A percentile compares a stretch with the other conserved stretches of the same genome.
These are phyloP conservation scores for Pseudozyma tsukubaensis DNA, from an alignment of 1,284 basidiomycete species.

Conservation along the genomic window DNA sequence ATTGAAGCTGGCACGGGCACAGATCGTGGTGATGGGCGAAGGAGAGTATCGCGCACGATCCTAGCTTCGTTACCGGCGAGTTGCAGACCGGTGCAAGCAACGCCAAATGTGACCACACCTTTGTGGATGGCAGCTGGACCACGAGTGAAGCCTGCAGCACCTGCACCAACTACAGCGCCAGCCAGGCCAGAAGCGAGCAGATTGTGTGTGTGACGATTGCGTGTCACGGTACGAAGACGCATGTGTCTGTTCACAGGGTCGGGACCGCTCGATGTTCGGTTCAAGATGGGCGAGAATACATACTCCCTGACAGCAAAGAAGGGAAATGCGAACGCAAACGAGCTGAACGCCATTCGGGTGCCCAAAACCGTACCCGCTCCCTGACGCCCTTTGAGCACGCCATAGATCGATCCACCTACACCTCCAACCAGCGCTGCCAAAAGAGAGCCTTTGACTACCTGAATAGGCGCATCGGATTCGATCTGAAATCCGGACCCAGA, in stretches of 20 bases:
- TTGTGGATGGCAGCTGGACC: conserved; percentile 24
- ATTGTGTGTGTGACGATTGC: conserved; percentile 38
- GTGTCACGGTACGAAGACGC: conserved; percentile 16
- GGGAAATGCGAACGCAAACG: conserved; percentile 46
- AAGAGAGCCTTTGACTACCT: conserved; percentile 50
- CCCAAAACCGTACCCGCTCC: conserved; percentile 41
- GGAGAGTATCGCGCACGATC: conserved; percentile 23
- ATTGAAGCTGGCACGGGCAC: conserved; percentile 3
- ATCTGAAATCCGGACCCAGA: conserved; percentile 11
- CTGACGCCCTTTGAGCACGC: conserved; percentile 32
- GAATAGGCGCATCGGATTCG: conserved; percentile 45
- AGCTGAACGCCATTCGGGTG: conserved; percentile 35
- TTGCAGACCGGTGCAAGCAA: conserved; percentile 39
- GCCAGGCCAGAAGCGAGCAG: conserved; percentile 34
- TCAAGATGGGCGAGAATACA: conserved; percentile 32
- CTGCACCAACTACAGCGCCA: conserved; percentile 40
- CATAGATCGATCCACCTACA: conserved; percentile 38
- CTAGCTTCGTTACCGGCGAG: conserved; percentile 45
- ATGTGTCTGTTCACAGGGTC: conserved; percentile 32
- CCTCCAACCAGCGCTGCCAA: conserved; percentile 39
- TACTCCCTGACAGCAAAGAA: conserved; percentile 53
- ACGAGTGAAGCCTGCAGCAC: conserved; percentile 22
- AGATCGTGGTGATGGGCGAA: conserved; percentile 12
- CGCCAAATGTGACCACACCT: conserved; percentile 37
- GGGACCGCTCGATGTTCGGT: conserved; percentile 36